phyloP scores from a whole-genome alignment of 495 filamentous ascomycete species.

The Elasticomyces elasticus region DNA sequence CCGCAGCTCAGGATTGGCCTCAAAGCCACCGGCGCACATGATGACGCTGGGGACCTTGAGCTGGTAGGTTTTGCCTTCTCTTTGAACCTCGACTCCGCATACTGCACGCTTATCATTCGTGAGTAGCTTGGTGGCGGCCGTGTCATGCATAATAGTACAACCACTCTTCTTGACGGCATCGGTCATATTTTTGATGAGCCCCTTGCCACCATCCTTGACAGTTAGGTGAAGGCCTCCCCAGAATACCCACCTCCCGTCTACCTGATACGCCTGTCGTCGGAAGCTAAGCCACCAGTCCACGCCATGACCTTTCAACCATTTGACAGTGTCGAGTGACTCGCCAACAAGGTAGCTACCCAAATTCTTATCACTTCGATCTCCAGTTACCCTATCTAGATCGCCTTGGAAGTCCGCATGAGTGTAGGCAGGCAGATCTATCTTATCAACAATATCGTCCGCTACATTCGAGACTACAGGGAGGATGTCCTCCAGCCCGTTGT shows the following conservation, averaged over 20 bases:
- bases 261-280: slow-evolving; percentile 50
- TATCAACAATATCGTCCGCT: slow-evolving; percentile 24
- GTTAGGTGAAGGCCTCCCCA: slow-evolving; percentile 52
- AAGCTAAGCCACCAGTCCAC: slow-evolving; percentile 49
- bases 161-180: slow-evolving; percentile 34
- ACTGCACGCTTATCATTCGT: slow-evolving; percentile 33
- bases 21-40: slow-evolving; percentile 53
- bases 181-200: slow-evolving; percentile 40
- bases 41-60: slow-evolving; percentile 39
- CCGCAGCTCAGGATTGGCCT: slow-evolving; percentile 45
- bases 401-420: slow-evolving; percentile 35
- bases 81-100: slow-evolving; percentile 30
- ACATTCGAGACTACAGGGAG: slow-evolving; percentile 42
- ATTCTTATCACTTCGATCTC: slow-evolving; percentile 37
- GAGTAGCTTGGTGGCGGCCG: slow-evolving; percentile 35
- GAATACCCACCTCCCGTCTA: slow-evolving; percentile 47
- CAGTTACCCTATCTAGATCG: slow-evolving; percentile 44
- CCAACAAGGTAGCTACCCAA: slow-evolving; percentile 38
- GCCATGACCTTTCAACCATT: slow-evolving; percentile 46
- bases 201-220: slow-evolving; percentile 49
- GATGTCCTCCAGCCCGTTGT: slow-evolving; percentile 39
- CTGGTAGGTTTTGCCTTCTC: slow-evolving; percentile 18
- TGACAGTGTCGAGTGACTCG: slow-evolving; percentile 38
- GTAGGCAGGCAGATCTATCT: slow-evolving; percentile 41
- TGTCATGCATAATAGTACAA: slow-evolving; percentile 37